Percentiles rank a stretch among this genome's conserved stretches.
phyloP scores from a whole-genome alignment of 73 alveolate genomes.

The Symbiodinium natans region DNA sequence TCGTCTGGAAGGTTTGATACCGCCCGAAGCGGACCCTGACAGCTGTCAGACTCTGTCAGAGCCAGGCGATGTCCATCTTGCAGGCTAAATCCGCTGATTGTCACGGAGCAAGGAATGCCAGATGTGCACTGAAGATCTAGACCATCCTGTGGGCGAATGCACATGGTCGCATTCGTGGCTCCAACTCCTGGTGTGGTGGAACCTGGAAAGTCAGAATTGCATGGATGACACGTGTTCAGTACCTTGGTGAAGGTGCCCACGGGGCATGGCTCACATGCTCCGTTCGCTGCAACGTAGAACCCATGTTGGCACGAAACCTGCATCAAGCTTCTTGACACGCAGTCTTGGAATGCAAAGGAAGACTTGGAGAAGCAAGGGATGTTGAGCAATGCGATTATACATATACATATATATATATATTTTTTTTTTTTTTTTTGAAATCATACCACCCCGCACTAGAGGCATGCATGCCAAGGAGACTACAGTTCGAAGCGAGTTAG shows the following conservation, averaged over 20 bases:
- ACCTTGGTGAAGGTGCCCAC: slow-evolving; percentile 13
- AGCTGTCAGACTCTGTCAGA: not conserved
- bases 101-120: not conserved
- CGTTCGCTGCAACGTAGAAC: not conserved
- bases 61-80: slow-evolving; percentile 28
- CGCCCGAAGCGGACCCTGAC: no score
- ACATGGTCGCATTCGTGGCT: not conserved
- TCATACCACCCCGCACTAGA: no score
- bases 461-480: no score
- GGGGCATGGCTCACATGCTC: slow-evolving; percentile 10
- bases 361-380: no score
- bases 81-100: not conserved
- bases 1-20: no score
- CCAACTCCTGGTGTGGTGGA: not conserved
- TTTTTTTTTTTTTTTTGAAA: no score
- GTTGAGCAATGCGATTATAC: no score
- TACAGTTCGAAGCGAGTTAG: no score
- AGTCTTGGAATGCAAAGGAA: no score
- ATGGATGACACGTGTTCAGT: not conserved
- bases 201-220: not conserved
- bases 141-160: not conserved
- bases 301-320: no score
- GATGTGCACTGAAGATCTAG: slow-evolving; percentile 4
- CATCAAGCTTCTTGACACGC: no score
- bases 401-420: no score